phyloP scores from a whole-genome alignment of 2,329 filamentous ascomycete species.

The Aspergillus clavatus region DNA sequence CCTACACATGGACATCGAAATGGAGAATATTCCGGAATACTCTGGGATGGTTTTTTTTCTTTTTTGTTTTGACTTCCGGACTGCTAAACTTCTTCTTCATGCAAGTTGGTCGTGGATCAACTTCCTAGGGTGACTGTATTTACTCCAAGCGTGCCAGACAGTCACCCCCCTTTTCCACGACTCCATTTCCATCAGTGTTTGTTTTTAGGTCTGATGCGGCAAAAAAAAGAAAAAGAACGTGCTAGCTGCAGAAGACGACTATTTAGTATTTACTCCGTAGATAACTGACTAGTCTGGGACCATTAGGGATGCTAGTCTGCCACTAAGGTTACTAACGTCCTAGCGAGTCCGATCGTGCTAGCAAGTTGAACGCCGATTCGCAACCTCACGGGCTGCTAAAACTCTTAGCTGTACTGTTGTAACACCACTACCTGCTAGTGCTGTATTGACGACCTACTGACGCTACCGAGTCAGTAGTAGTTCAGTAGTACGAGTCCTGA shows the following conservation, averaged over 20 bases:
- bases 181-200: too few relatives aligned
- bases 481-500: background rate
- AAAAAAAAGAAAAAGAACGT: constrained; percentile 14
- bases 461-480: background rate
- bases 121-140: too few relatives aligned
- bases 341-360: background rate
- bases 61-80: background rate
- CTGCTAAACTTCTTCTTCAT: too few relatives aligned
- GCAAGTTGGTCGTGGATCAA: too few relatives aligned
- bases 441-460: too few relatives aligned
- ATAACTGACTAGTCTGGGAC: too few relatives aligned
- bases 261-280: too few relatives aligned
- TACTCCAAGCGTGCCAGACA: too few relatives aligned
- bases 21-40: background rate
- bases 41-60: background rate
- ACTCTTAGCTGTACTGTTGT: constrained; percentile 18
- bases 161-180: background rate
- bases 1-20: background rate
- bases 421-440: too few relatives aligned
- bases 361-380: constrained; percentile 17
- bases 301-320: constrained; percentile 9
- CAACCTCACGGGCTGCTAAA: constrained; percentile 11
- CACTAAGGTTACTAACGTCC: too few relatives aligned
- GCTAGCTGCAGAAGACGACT: constrained; percentile 12
- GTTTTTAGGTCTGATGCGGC: too few relatives aligned